Evolutionary conservation across 1,284 basidiomycete genomes (phyloP).

Genomic region (Puccinia brachypodii): DNA sequence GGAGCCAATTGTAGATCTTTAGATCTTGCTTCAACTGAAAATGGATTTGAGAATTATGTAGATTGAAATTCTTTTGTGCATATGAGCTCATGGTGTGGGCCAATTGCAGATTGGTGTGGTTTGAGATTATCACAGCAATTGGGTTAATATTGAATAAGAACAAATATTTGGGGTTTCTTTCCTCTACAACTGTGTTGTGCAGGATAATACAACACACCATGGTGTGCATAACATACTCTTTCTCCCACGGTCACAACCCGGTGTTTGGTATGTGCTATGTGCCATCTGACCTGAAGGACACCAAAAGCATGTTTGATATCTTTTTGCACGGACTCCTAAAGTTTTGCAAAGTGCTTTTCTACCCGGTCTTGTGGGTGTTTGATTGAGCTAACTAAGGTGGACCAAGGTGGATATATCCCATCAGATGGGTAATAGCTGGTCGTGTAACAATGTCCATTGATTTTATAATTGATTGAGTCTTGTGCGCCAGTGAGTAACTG

Average conservation of each 20-base stretch:
- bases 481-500: not conserved
- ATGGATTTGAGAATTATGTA: not conserved
- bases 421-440: not conserved
- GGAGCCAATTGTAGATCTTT: not conserved
- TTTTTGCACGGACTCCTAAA: not conserved
- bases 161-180: not conserved
- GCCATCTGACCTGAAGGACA: not conserved
- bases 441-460: not conserved
- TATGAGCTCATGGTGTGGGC: not conserved
- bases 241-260: not conserved
- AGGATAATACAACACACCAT: constrained; percentile 7
- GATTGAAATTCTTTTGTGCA: not conserved
- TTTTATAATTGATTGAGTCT: not conserved
- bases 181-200: not conserved
- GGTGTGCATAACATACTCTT: not conserved
- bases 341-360: not conserved
- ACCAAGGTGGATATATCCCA: not conserved
- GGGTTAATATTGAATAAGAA: not conserved
- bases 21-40: not conserved
- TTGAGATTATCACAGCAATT: not conserved
- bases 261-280: no score
- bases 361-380: not conserved
- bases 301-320: constrained; percentile 6
- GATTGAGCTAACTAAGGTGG: not conserved
- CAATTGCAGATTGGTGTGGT: not conserved